Evolutionary conservation across 495 filamentous ascomycete genomes (phyloP), one percentile per base, ranked within the genome.

Genomic region (Podospora anserina): DNA sequence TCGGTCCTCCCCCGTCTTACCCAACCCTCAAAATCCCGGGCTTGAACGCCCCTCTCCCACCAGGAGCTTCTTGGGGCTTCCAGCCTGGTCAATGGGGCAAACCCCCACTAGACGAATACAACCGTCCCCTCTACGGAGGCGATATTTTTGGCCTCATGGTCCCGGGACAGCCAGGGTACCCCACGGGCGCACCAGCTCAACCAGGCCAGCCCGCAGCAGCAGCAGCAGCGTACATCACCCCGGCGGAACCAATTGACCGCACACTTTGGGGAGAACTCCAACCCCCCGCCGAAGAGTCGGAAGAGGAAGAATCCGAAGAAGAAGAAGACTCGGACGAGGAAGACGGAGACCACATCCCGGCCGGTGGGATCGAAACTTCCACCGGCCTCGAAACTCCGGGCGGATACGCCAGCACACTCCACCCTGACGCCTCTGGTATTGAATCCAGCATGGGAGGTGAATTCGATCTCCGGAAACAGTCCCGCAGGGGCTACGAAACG

Each of bases 61-160:
- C 91, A n/a, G 95, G 95, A n/a, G 93, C 89, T 11, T 85, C 87
- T 73, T 99, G 95, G 95, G 95, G 95, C 18, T 97, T 96, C 75
- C 91, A 94, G 72, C 93, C 95, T 30, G 95, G 95, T 56, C 93
- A 94, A 53, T 99, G 95, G 79, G 95, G 95, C 60, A 97, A 97
- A 75, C 95, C 95, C 3, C 95, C 95, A 2, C 88, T 96, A 0
- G 93, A 97, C 76, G 95, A 97, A 71, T 91, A 91, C 75, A 94
- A 95, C 76, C 80, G 91, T 27, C 94, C 95, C 1, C 81, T 97
- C 7, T 98, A 92, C 75, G 95, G 95, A 63, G 93, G 93, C 65
- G 95, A 97, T 77, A 92, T 97, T 34, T 96, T 97, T 74, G 95
- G 95, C 66, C 88, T 94, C 61, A 80, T 91, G 66, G 89, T 92